Conservation (phyloP, 2,329 filamentous ascomycete species). For the Diplocarpon rosae region DNA sequence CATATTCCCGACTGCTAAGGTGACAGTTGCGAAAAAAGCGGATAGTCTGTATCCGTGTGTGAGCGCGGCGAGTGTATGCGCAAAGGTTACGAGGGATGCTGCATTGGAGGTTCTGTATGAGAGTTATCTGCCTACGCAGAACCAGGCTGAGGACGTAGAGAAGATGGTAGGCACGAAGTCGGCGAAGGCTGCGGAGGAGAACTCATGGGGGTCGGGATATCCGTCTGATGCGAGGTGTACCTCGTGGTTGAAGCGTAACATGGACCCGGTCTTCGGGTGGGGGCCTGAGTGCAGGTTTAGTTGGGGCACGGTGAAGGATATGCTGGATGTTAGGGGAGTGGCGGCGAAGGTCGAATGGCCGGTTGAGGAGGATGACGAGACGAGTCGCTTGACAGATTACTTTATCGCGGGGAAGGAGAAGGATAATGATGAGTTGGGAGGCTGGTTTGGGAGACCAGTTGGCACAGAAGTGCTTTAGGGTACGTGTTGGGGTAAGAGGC, state of each 20-base stretch:
- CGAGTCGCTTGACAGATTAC: constrained; percentile 65
- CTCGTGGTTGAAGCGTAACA: constrained; percentile 70
- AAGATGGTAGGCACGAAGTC: constrained; percentile 20
- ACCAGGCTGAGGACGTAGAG: constrained; percentile 25
- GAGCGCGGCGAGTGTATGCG: constrained; percentile 85
- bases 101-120: constrained; percentile 70
- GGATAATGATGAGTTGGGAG: constrained; percentile 49
- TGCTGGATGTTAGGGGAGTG: constrained; percentile 56
- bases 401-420: constrained; percentile 36
- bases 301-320: constrained; percentile 90
- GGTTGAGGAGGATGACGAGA: constrained; percentile 56
- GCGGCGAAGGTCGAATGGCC: constrained; percentile 78
- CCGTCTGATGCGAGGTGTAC: constrained; percentile 77
- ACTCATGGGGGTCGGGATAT: constrained; percentile 83
- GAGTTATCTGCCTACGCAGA: constrained; percentile 21
- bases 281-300: constrained; percentile 86
- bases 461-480: constrained; percentile 23
- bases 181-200: constrained; percentile 27
- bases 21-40: constrained; percentile 81
- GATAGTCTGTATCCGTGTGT: constrained; percentile 89
- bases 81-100: constrained; percentile 89
- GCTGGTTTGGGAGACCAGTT: constrained; percentile 60
- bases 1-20: constrained; percentile 66
- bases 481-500: not conserved
- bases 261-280: constrained; percentile 94